A percentile compares a stretch with the other conserved stretches of the same genome.
Conservation (phyloP, 2,329 filamentous ascomycete species). For the Pyrenochaeta sp. region DNA sequence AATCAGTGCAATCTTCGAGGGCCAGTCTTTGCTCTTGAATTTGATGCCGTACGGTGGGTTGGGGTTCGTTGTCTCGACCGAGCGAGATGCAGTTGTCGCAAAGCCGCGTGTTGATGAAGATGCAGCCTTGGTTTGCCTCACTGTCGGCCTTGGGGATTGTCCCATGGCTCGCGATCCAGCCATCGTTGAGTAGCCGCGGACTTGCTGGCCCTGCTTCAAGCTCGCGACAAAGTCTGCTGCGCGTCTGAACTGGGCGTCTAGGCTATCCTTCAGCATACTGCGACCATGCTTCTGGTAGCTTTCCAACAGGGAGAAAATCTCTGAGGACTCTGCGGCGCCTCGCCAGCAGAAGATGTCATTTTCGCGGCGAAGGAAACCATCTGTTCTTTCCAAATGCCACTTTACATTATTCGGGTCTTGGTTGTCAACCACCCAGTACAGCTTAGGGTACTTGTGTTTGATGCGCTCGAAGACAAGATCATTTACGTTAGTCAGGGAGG, state of each 20-base stretch:
- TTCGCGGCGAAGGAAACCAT: constrained; percentile 85
- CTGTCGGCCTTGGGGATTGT: constrained; percentile 34
- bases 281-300: constrained; percentile 85
- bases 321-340: constrained; percentile 80
- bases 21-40: constrained; percentile 82
- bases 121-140: constrained; percentile 38
- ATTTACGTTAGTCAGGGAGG: constrained; percentile 92
- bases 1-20: constrained; percentile 84
- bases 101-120: constrained; percentile 59
- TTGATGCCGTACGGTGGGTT: constrained; percentile 90
- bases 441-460: constrained; percentile 89
- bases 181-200: constrained; percentile 69
- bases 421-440: constrained; percentile 96
- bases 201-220: constrained; percentile 68
- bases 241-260: constrained; percentile 83
- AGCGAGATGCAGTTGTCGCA: constrained; percentile 59
- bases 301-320: constrained; percentile 82
- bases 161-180: constrained; percentile 49
- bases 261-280: constrained; percentile 87
- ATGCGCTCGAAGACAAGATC: constrained; percentile 95
- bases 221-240: constrained; percentile 75
- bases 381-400: constrained; percentile 98
- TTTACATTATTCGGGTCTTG: constrained; percentile 90
- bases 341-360: constrained; percentile 98
- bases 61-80: constrained; percentile 72